phyloP scores from a whole-genome alignment of 192 early-diverging fungal species.

The Phycomyces nitens region DNA sequence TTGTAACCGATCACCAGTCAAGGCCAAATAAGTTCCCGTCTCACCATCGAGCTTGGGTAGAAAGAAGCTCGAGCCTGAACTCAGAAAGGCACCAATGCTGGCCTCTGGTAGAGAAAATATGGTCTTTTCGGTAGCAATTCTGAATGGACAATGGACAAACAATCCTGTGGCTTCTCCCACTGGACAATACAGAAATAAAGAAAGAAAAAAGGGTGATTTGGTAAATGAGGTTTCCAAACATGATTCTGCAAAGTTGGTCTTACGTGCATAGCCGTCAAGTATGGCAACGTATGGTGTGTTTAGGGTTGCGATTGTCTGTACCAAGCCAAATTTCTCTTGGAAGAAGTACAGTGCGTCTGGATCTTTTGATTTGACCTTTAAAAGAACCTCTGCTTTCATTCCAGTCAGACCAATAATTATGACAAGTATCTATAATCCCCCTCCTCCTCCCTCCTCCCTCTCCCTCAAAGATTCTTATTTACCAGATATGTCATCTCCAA shows the following conservation, averaged over 20 bases:
- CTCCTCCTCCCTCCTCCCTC: too few relatives aligned
- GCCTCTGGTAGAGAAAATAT: slow-evolving; percentile 94
- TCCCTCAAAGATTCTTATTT: too few relatives aligned
- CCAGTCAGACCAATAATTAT: not conserved
- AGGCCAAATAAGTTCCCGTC: slow-evolving; percentile 85
- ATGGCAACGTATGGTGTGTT: slow-evolving; percentile 87
- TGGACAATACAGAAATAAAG: slow-evolving; percentile 29
- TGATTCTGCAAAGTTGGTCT: not conserved
- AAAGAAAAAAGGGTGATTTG: not conserved
- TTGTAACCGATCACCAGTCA: slow-evolving; percentile 76
- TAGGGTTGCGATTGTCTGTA: slow-evolving; percentile 85
- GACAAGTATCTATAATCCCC: not conserved
- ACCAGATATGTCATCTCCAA: slow-evolving; percentile 78
- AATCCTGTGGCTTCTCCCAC: slow-evolving; percentile 96
- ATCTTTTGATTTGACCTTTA: slow-evolving; percentile 37
- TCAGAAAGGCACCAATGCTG: slow-evolving; percentile 89
- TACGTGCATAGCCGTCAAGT: slow-evolving; percentile 78
- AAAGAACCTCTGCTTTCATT: slow-evolving; percentile 36
- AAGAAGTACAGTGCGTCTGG: slow-evolving; percentile 75
- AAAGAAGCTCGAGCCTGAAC: slow-evolving; percentile 93
- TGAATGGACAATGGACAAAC: slow-evolving; percentile 90
- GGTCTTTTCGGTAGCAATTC: slow-evolving; percentile 93
- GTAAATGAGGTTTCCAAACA: not conserved
- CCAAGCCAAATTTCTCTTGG: slow-evolving; percentile 84
- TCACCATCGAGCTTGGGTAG: slow-evolving; percentile 92